Evolutionary conservation across 495 filamentous ascomycete species (phyloP).

Genomic region (Penicillium riverlandense): DNA sequence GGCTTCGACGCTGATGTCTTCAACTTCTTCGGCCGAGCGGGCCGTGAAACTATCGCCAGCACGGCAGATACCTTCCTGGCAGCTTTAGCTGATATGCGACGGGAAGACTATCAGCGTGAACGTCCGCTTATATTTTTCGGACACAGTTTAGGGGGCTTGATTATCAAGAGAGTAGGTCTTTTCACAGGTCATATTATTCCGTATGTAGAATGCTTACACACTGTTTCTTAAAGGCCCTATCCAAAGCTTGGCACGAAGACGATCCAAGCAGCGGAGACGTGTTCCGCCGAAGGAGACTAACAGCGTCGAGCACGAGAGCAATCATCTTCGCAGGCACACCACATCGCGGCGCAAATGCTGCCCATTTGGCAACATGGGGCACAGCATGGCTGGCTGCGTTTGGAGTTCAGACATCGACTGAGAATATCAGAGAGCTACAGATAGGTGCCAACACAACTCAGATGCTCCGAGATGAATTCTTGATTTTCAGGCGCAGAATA

Average conservation of each 20-base stretch:
- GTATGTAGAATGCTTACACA: no score
- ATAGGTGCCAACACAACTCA: background rate
- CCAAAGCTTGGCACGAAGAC: no score
- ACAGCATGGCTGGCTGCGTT: background rate
- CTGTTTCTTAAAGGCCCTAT: no score
- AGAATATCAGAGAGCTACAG: background rate
- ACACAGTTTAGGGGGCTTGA: background rate
- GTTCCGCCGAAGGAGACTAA: background rate
- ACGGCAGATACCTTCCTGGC: background rate
- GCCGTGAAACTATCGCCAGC: background rate
- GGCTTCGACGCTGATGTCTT: background rate
- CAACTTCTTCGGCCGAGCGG: slow-evolving; percentile 1
- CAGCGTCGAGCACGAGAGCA: background rate
- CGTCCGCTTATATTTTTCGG: background rate
- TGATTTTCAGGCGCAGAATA: background rate
- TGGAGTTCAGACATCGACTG: background rate
- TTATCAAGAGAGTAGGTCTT: slow-evolving; percentile 1
- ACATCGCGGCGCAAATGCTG: background rate
- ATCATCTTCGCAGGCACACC: slow-evolving; percentile 1
- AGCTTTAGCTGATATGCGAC: background rate
- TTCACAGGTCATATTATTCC: background rate
- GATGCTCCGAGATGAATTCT: background rate
- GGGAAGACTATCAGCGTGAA: background rate
- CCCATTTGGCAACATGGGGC: background rate
- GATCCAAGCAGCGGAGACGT: background rate